Evolutionary conservation across 768 basidiomycete species (phyloP).

Genomic region (Hortiboletus campestris): DNA sequence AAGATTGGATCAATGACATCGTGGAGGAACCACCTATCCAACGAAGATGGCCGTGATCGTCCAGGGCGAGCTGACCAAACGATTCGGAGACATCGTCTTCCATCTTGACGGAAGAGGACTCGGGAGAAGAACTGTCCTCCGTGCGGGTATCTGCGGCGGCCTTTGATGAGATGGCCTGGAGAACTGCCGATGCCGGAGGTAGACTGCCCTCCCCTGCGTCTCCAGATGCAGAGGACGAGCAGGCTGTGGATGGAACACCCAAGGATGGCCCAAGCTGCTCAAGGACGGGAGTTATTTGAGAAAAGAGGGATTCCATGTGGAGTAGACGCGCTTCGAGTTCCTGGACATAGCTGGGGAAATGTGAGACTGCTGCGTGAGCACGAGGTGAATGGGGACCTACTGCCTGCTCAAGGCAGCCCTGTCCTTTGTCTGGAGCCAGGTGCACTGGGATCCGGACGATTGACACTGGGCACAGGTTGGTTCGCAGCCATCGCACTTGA

Average conservation of each 20-base stretch:
- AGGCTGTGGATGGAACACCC: conserved; percentile 39
- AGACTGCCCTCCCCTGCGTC: conserved; percentile 15
- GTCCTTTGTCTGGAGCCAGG: conserved; percentile 90
- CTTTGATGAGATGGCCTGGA: conserved; percentile 38
- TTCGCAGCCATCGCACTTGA: conserved; percentile 88
- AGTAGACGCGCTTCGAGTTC: conserved; percentile 85
- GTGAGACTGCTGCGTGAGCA: conserved; percentile 17
- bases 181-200: conserved; percentile 27
- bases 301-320: conserved; percentile 86
- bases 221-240: conserved; percentile 26
- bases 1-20: conserved; percentile 89
- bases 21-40: conserved; percentile 93
- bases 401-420: conserved; percentile 87
- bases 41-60: conserved; percentile 86
- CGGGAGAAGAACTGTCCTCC: conserved; percentile 33
- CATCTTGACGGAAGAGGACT: conserved; percentile 35
- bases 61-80: conserved; percentile 83
- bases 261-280: conserved; percentile 65
- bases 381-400: conserved; percentile 44
- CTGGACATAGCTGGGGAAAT: conserved; percentile 71
- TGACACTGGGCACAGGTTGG: conserved; percentile 83
- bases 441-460: conserved; percentile 72
- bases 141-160: conserved; percentile 36
- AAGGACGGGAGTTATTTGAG: conserved; percentile 76
- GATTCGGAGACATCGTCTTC: conserved; percentile 79